These are phyloP conservation scores for Aspergillus tanneri DNA, from an alignment of 2,329 filamentous ascomycete genomes.

Conservation along the genomic window DNA sequence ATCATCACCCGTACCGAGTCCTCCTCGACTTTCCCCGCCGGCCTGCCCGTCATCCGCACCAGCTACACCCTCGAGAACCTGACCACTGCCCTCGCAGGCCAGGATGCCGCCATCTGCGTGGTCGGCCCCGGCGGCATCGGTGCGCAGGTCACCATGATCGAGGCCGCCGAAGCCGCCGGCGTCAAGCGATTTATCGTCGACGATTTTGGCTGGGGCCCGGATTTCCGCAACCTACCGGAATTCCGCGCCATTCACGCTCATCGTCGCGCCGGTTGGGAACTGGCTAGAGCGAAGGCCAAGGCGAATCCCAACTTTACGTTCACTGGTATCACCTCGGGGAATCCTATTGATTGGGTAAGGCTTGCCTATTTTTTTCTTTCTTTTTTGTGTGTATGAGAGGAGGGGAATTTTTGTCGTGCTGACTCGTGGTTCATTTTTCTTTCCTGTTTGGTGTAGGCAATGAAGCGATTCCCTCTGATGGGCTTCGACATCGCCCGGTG, in stretches of 20 bases:
- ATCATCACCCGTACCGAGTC: constrained; percentile 9
- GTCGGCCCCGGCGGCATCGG: constrained; percentile 44
- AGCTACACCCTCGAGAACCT: constrained; percentile 41
- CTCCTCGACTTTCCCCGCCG: constrained; percentile 2
- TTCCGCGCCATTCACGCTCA: constrained; percentile 1
- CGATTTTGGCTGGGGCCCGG: constrained; percentile 48
- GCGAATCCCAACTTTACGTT: constrained; percentile 3
- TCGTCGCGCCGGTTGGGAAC: constrained; percentile 5
- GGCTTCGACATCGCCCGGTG: constrained; percentile 4
- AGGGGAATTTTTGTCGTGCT: too few relatives aligned
- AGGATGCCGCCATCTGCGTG: constrained; percentile 57
- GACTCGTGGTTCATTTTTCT: too few relatives aligned
- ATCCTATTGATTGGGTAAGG: constrained; percentile 13
- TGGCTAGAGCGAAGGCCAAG: background rate
- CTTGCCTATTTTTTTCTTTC: too few relatives aligned
- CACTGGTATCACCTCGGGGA: constrained; percentile 9
- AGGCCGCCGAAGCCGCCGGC: constrained; percentile 59
- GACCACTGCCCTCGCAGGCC: constrained; percentile 48
- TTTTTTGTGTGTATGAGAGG: too few relatives aligned
- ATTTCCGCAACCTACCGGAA: background rate
- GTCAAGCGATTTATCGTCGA: constrained; percentile 63
- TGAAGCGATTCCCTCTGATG: constrained; percentile 8
- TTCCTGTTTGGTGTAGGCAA: too few relatives aligned
- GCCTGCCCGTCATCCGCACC: constrained; percentile 1
- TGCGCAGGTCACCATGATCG: constrained; percentile 54